Base-by-base conservation (phyloP, 345 rosid genomes). In the Lepidium didymum region DNA sequence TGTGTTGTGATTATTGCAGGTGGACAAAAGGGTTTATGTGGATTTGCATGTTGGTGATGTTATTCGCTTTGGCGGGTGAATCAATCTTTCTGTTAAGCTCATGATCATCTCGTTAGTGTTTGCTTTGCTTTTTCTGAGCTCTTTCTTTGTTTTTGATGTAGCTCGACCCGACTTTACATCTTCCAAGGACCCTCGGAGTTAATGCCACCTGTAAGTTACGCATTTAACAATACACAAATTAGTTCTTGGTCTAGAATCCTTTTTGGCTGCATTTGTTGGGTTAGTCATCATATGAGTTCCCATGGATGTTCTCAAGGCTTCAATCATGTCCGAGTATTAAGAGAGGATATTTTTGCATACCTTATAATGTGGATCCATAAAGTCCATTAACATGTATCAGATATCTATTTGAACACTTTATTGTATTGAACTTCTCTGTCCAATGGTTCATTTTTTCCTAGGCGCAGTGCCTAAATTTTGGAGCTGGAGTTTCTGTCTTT, bases 61-160 rank as follows among this genome's bases (percentile, higher is more conserved):
- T 70, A 80, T 89, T 68, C 96, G 92, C 7, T 94, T 94, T 81
- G 99, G 99, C 81, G 81, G 81, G 97, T 87, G 75, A 81, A 96
- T 84, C 37, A 18, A 35, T 59, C 49, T 46, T 37, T 53, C n/a
- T 56, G 53, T 72, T 34, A 5, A 38, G n/a, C 3, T 49, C 29
- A 14, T 37, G 50, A 53, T 52, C 31, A 27, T 68, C 13, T 53
- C 38, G 35, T 5, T 4, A 7, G 9, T 19, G 15, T 47, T 56
- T 47, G n/a, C 19, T 34, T 31, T 58, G 31, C 37, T 64, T 52
- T 41, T 46, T 10, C 31, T 56, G 57, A 67, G 64, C 10, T 65
- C 2, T 33, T 59, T 37, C 33, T 62, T 64, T 56, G 6, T 37
- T 51, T 70, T 16, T 41, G 42, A 35, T 71, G 65, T 38, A 68